A percentile compares a stretch with the other conserved stretches of the same genome.
phyloP scores from a whole-genome alignment of 1,284 basidiomycete species.

The Sanghuangporus sanghuang region DNA sequence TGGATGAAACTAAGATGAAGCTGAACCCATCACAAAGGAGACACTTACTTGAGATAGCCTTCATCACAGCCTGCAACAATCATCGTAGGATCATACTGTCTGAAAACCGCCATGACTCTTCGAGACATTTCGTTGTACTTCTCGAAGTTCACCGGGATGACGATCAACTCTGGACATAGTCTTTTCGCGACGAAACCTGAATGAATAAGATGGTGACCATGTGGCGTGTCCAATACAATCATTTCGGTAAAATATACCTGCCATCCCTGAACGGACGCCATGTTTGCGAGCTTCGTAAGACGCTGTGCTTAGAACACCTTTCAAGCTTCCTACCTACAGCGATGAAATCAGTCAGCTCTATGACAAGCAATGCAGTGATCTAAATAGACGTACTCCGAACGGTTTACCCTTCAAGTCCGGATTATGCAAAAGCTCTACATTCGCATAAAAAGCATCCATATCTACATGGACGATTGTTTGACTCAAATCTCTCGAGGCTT shows the following conservation, averaged over 20 bases:
- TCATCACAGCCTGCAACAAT: conserved; percentile 46
- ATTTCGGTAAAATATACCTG: conserved; percentile 22
- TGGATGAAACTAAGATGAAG: conserved; percentile 29
- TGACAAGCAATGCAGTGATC: background rate
- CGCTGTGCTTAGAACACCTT: conserved; percentile 43
- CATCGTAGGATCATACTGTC: conserved; percentile 42
- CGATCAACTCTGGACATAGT: conserved; percentile 52
- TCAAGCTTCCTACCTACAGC: conserved; percentile 16
- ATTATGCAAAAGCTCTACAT: conserved; percentile 75
- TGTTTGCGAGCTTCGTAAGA: conserved; percentile 47
- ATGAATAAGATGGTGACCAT: background rate
- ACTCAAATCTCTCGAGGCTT: conserved; percentile 72
- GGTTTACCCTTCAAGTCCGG: conserved; percentile 78
- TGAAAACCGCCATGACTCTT: conserved; percentile 25
- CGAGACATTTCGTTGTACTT: conserved; percentile 35
- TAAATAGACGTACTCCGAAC: conserved; percentile 59
- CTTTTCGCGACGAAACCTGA: conserved; percentile 49
- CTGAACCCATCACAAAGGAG: background rate
- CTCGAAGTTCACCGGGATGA: conserved; percentile 36
- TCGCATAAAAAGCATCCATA: conserved; percentile 77
- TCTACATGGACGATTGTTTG: conserved; percentile 87
- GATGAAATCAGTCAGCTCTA: background rate
- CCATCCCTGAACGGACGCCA: conserved; percentile 44
- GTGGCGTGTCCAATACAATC: background rate
- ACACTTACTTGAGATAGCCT: conserved; percentile 41